phyloP scores from a whole-genome alignment of 2,329 filamentous ascomycete species.

The Tolypocladium ovalisporum region DNA sequence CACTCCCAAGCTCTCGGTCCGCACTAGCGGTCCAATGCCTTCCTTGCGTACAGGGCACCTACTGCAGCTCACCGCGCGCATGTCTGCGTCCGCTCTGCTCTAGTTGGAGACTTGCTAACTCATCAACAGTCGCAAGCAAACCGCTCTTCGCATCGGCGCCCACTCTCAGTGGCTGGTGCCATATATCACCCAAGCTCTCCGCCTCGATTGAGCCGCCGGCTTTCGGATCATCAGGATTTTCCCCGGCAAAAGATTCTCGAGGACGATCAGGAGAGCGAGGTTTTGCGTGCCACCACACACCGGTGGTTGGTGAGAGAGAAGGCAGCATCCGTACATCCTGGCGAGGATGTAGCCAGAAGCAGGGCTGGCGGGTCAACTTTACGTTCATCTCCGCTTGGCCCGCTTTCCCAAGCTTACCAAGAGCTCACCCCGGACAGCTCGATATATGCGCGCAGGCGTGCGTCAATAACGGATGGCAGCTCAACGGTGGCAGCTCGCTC shows the following conservation, averaged over 20 bases:
- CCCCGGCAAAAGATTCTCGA: conserved; percentile 25
- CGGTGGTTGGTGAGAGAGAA: conserved; percentile 32
- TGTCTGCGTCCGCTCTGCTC: not conserved
- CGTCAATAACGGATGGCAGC: conserved; percentile 38
- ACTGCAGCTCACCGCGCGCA: not conserved
- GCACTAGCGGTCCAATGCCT: not conserved
- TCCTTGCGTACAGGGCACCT: not conserved
- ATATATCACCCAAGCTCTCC: conserved; percentile 38
- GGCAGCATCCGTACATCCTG: conserved; percentile 25
- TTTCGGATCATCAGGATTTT: conserved; percentile 46
- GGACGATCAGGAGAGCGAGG: conserved; percentile 31
- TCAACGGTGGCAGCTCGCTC: conserved; percentile 28
- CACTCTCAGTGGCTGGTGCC: conserved; percentile 40
- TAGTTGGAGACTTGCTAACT: conserved; percentile 1
- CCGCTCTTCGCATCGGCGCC: conserved; percentile 37
- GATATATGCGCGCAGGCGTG: conserved; percentile 20
- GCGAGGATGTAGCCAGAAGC: conserved; percentile 23
- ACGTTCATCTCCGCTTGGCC: conserved; percentile 36
- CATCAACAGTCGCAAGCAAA: conserved; percentile 33
- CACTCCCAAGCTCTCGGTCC: not conserved
- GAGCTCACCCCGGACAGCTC: conserved; percentile 24
- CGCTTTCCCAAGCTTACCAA: conserved; percentile 36
- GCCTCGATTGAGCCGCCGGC: conserved; percentile 37
- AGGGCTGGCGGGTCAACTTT: conserved; percentile 19
- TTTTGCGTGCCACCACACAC: conserved; percentile 32